Conservation (phyloP, 176 grass and related monocot genomes). For the Echinochloa phyllopogon region DNA sequence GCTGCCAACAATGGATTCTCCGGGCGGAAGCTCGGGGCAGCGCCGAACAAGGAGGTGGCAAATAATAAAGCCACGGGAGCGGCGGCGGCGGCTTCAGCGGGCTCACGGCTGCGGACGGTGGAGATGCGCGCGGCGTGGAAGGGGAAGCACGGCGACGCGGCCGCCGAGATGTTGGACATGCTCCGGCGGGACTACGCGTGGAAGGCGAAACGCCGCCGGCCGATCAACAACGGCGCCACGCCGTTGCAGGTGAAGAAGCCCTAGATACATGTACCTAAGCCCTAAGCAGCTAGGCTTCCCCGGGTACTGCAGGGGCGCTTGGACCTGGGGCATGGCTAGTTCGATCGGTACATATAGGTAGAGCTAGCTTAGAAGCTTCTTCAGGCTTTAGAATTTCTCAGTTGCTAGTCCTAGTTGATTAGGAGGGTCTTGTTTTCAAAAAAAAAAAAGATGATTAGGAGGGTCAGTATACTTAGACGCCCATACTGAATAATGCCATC, state of each 20-base stretch:
- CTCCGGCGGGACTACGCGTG: slow-evolving; percentile 57
- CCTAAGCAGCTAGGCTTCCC: too few species aligned
- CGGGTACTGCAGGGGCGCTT: neutral
- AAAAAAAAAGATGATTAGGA: too few species aligned
- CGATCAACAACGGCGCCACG: slow-evolving; percentile 58
- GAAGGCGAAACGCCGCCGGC: slow-evolving; percentile 34
- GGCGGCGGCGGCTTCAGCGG: neutral
- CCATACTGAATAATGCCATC: slow-evolving; percentile 24
- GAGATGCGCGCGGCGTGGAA: neutral
- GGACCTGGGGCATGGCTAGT: neutral
- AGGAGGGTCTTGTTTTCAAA: neutral
- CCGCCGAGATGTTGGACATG: slow-evolving; percentile 54
- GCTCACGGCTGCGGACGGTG: slow-evolving; percentile 18
- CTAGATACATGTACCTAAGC: slow-evolving; percentile 27
- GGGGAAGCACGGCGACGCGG: slow-evolving; percentile 17
- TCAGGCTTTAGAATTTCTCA: slow-evolving; percentile 27
- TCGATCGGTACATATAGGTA: slow-evolving; percentile 38
- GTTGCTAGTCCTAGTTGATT: neutral
- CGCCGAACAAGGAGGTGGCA: neutral
- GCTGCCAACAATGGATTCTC: neutral
- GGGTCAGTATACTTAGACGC: neutral
- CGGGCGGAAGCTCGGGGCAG: slow-evolving; percentile 34
- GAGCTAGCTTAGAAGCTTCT: slow-evolving; percentile 19
- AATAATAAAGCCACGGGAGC: neutral
- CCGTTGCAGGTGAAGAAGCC: slow-evolving; percentile 51